Evolutionary conservation across 2,329 filamentous ascomycete genomes (phyloP), one percentile per base, ranked within the genome.

Genomic region (Beauveria pseudobassiana): DNA sequence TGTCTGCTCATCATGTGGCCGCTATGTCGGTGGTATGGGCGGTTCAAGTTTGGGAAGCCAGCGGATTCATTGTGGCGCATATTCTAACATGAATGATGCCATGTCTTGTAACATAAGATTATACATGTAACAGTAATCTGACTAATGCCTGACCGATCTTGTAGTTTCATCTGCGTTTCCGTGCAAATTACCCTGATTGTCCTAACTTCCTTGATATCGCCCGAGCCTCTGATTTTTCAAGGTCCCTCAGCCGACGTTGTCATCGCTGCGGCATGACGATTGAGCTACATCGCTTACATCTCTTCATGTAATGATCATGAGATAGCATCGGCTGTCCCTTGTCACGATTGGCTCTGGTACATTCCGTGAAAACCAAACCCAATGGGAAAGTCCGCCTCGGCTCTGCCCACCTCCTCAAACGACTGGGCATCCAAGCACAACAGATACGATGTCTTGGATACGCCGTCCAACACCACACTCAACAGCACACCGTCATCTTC

Each of bases 401-500:
- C 87, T 49, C 86, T 78, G 0, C 86, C 88, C 52, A 85, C 45
- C 75, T 91, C 88, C 63, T 71, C 73, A 80, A 91, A 80, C 5
- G 80, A 83, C 69, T 69, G 80, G 5, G 87, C 87, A 68, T 87
- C 80, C 38, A 91, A 70, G 62, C 85, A 87, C 46, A 91, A 67
- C 55, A 91, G 72, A 70, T 90, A 90, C 65, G 87, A 89, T 64
- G 65, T 82, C 64, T 78, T 77, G 6, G 73, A 74, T n/a, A 72
- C 68, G 0, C 87, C 86, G 68, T 91, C 84, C 2, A 90, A 76
- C 4, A 90, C 82, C 1, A 90, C 80, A 52, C 77, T 83, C 62
- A 89, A 68, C 22, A 89, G 61, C 1, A 85, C 80, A 0, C 86
- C 86, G 60, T 86, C 84, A 66, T 90, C 87, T 68, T 89, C 87